Percentiles rank a stretch among this genome's conserved stretches.
Evolutionary conservation across 148 eudicot genomes (phyloP).

Genomic region (Oxyria digyna): DNA sequence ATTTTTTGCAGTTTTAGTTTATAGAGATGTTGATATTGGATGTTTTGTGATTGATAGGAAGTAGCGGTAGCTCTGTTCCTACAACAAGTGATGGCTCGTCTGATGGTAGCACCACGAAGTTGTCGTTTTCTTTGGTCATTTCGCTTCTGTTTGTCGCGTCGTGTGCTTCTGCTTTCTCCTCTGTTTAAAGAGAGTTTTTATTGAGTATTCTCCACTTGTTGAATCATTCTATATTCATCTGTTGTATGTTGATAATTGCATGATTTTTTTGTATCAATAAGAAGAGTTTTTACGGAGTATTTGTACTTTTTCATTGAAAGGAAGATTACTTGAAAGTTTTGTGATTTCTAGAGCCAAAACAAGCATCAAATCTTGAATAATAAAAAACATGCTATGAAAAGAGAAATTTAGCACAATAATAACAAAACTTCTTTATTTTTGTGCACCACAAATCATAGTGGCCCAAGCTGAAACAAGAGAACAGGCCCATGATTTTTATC

Average conservation of each 20-base stretch:
- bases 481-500: too few species aligned
- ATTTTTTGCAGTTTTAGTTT: background rate
- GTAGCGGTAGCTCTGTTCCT: background rate
- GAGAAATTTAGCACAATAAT: too few species aligned
- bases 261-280: background rate
- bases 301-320: background rate
- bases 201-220: background rate
- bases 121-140: background rate
- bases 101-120: background rate
- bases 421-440: too few species aligned
- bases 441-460: too few species aligned
- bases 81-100: background rate
- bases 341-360: too few species aligned
- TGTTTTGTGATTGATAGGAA: background rate
- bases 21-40: background rate
- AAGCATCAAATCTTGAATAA: too few species aligned
- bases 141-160: constrained; percentile 4
- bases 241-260: background rate
- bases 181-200: background rate
- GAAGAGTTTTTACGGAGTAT: background rate
- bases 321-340: too few species aligned
- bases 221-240: background rate
- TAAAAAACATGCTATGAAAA: too few species aligned
- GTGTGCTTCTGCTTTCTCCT: background rate
- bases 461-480: too few species aligned